A percentile compares a stretch with the other conserved stretches of the same genome.
phyloP scores from a whole-genome alignment of 805 yeast genomes.

The Candida yuanshanica region DNA sequence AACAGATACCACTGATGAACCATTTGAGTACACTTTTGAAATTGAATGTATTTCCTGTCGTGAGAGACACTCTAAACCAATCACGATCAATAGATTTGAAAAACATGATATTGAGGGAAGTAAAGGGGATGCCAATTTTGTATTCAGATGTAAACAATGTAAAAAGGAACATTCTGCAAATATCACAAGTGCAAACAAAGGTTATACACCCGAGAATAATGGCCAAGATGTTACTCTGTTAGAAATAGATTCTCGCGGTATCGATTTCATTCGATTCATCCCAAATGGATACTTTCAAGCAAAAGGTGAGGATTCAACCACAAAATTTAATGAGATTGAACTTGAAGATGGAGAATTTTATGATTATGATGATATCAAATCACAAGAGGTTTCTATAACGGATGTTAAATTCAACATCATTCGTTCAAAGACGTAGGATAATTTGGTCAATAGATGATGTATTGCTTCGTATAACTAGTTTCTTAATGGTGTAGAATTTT shows the following conservation, averaged over 20 bases:
- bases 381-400: slow-evolving; percentile 74
- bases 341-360: slow-evolving; percentile 84
- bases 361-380: slow-evolving; percentile 86
- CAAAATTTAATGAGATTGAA: slow-evolving; percentile 59
- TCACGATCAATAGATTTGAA: slow-evolving; percentile 64
- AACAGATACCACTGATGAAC: slow-evolving; percentile 49
- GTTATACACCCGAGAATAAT: slow-evolving; percentile 30
- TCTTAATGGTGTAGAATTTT: too few relatives aligned
- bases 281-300: slow-evolving; percentile 62
- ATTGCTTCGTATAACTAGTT: too few relatives aligned
- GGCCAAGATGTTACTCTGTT: slow-evolving; percentile 46
- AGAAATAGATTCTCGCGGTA: slow-evolving; percentile 81
- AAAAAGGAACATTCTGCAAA: slow-evolving; percentile 23
- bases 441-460: neutral
- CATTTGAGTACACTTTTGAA: slow-evolving; percentile 72
- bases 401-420: slow-evolving; percentile 65
- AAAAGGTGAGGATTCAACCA: slow-evolving; percentile 43
- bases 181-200: slow-evolving; percentile 15
- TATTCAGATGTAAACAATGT: slow-evolving; percentile 70
- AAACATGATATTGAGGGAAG: slow-evolving; percentile 60
- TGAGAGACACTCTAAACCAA: slow-evolving; percentile 65
- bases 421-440: slow-evolving; percentile 10
- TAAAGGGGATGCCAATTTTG: slow-evolving; percentile 79
- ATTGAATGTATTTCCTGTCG: slow-evolving; percentile 77
- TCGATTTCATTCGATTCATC: slow-evolving; percentile 62